Conservation (phyloP, 1,139 yeast species). For the Yamadazyma oceani region DNA sequence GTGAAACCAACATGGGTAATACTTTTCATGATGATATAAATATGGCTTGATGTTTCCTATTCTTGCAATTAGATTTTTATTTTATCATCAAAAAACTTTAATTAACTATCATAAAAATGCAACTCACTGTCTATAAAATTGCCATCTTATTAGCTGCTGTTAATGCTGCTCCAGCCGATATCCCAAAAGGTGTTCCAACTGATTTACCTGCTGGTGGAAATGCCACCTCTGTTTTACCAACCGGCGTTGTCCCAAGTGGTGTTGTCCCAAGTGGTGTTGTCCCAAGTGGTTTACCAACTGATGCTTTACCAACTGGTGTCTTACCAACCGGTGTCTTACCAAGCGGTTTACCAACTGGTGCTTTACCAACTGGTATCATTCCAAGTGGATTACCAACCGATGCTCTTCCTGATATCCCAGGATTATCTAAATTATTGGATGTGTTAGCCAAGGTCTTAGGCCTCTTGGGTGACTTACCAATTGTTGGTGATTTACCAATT, state of each 20-base stretch:
- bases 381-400: slow-evolving; percentile 7
- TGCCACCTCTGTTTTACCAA: too few species aligned
- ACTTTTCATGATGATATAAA: too few species aligned
- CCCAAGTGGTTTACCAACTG: slow-evolving; percentile 8
- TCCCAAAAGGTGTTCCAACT: slow-evolving; percentile 2
- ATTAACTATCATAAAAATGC: slow-evolving; percentile 12
- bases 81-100: neutral
- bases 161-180: slow-evolving; percentile 9
- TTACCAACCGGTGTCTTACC: slow-evolving; percentile 11
- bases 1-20: too few species aligned
- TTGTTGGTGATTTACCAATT: slow-evolving; percentile 12
- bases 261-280: slow-evolving; percentile 5
- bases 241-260: slow-evolving; percentile 2
- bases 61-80: neutral
- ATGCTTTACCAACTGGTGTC: slow-evolving; percentile 9
- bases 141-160: slow-evolving; percentile 9
- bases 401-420: slow-evolving; percentile 2
- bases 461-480: slow-evolving; percentile 11
- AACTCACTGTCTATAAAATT: slow-evolving; percentile 9
- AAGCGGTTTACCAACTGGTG: slow-evolving; percentile 8
- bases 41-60: slow-evolving; percentile 3
- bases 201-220: slow-evolving; percentile 4
- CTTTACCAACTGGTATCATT: slow-evolving; percentile 5
- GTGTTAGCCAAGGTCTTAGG: slow-evolving; percentile 8
- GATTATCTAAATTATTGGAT: slow-evolving; percentile 7